These are phyloP conservation scores for Fusarium metavorans DNA, from an alignment of 2,329 filamentous ascomycete species.

Conservation along the genomic window DNA sequence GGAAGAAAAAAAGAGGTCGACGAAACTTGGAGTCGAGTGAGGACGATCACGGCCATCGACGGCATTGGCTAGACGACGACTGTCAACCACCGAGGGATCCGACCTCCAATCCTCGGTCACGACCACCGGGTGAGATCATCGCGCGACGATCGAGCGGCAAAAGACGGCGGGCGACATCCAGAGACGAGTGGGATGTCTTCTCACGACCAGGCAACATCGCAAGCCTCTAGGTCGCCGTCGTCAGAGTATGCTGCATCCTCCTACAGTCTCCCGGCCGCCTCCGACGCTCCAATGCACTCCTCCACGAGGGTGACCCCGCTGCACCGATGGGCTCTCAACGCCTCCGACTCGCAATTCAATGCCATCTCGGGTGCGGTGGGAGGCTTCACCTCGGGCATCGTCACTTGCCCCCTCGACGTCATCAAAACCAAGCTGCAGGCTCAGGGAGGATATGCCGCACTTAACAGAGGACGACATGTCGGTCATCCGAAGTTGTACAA, in stretches of 20 bases:
- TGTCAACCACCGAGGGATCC: constrained; percentile 7
- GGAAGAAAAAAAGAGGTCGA: constrained; percentile 3
- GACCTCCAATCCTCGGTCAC: neutral
- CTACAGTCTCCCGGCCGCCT: constrained; percentile 50
- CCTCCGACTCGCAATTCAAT: constrained; percentile 77
- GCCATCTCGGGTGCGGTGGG: constrained; percentile 89
- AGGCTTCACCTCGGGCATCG: constrained; percentile 91
- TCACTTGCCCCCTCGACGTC: constrained; percentile 97
- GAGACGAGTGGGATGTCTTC: constrained; percentile 58
- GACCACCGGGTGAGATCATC: constrained; percentile 9
- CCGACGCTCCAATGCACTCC: constrained; percentile 50
- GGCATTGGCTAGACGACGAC: constrained; percentile 7
- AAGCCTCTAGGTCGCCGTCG: constrained; percentile 47
- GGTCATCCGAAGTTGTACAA: constrained; percentile 77
- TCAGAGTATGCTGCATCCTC: constrained; percentile 53
- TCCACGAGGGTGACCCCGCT: constrained; percentile 54
- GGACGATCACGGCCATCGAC: neutral
- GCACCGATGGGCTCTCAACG: constrained; percentile 67
- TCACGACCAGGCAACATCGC: constrained; percentile 59
- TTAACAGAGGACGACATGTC: constrained; percentile 61
- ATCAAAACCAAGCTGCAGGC: constrained; percentile 99
- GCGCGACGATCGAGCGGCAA: constrained; percentile 16
- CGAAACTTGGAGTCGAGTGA: neutral
- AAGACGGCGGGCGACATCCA: constrained; percentile 15
- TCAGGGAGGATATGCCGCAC: constrained; percentile 82